These are phyloP conservation scores for Suillus ampliporus DNA, from an alignment of 768 basidiomycete species.

Conservation along the genomic window DNA sequence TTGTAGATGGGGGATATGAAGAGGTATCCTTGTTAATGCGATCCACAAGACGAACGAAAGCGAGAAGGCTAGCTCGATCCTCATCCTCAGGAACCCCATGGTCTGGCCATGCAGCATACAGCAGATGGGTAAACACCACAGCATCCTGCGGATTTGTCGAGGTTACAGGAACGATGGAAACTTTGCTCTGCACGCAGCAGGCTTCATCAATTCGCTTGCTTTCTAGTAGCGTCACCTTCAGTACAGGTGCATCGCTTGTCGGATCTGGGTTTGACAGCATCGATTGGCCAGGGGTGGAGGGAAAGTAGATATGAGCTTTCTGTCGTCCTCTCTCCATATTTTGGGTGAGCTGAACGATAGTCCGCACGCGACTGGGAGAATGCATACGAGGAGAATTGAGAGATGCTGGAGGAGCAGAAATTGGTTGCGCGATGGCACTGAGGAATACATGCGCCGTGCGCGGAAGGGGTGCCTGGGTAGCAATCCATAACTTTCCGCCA, in stretches of 20 bases:
- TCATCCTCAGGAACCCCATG: conserved; percentile 75
- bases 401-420: conserved; percentile 41
- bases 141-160: conserved; percentile 33
- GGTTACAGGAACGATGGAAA: conserved; percentile 54
- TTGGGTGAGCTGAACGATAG: conserved; percentile 83
- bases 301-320: conserved; percentile 85
- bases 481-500: conserved; percentile 84
- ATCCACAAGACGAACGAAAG: conserved; percentile 71
- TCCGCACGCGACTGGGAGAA: conserved; percentile 57
- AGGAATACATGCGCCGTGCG: conserved; percentile 78
- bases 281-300: conserved; percentile 59
- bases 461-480: conserved; percentile 80
- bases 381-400: conserved; percentile 18
- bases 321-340: conserved; percentile 69
- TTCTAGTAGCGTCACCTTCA: conserved; percentile 64
- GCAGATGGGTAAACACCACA: conserved; percentile 68
- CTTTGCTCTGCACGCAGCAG: conserved; percentile 63
- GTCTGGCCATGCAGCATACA: conserved; percentile 85
- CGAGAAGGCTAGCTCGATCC: conserved; percentile 63
- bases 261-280: conserved; percentile 52
- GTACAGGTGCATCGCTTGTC: conserved; percentile 44
- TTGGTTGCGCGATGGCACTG: conserved; percentile 62
- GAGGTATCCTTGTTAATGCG: conserved; percentile 56
- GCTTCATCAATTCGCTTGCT: conserved; percentile 55
- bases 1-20: conserved; percentile 25